Percentiles rank a stretch among this genome's conserved stretches.
Evolutionary conservation across 768 basidiomycete genomes (phyloP).

Genomic region (Lentinula detonsa): DNA sequence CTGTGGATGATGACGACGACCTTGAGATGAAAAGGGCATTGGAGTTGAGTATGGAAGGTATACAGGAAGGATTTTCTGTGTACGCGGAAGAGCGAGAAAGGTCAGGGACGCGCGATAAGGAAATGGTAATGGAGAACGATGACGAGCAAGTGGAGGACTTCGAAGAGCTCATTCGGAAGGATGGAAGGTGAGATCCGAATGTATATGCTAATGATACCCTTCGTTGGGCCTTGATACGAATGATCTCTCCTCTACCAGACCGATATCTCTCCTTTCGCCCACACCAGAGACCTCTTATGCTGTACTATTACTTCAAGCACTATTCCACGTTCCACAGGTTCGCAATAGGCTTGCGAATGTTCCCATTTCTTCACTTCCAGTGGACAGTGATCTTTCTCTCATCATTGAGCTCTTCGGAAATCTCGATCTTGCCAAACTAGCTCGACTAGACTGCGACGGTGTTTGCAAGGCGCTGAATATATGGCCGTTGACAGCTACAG

Average conservation of each 20-base stretch:
- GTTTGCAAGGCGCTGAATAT: neutral
- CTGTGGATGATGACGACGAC: neutral
- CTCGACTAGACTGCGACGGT: neutral
- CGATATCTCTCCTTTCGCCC: neutral
- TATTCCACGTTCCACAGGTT: slow-evolving; percentile 2
- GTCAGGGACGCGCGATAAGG: neutral
- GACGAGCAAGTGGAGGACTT: neutral
- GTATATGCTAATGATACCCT: neutral
- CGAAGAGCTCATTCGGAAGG: neutral
- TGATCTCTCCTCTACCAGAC: neutral
- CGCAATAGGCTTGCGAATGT: neutral
- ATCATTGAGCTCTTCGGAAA: neutral
- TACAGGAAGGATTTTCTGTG: neutral
- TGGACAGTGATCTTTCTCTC: neutral
- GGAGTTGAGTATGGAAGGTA: neutral
- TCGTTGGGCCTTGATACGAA: neutral
- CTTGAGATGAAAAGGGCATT: neutral
- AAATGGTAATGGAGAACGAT: neutral
- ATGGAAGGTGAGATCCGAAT: neutral
- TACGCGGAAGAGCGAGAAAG: no score
- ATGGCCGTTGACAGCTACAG: neutral
- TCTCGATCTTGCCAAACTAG: neutral
- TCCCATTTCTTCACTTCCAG: neutral
- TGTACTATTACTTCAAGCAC: neutral
- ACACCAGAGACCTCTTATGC: neutral